Conservation (phyloP, 257 asterid genomes). For the Avicennia marina region DNA sequence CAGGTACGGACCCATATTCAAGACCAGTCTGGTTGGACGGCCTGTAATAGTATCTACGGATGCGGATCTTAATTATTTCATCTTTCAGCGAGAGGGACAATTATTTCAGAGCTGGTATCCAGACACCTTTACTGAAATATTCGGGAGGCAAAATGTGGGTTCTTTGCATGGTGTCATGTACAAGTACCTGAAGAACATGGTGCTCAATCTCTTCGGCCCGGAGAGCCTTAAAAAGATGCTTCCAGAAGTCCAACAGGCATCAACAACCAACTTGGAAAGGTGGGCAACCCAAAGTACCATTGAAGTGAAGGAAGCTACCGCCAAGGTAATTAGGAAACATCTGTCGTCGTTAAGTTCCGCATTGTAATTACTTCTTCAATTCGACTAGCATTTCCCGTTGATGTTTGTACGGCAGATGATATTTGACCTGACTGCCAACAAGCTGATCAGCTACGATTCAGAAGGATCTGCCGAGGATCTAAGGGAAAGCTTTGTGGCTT, state of each 20-base stretch:
- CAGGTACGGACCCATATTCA: conserved; percentile 65
- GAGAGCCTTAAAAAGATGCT: conserved; percentile 66
- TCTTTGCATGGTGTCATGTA: conserved; percentile 74
- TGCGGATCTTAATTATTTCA: conserved; percentile 62
- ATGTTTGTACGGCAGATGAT: conserved; percentile 65
- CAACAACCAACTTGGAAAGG: conserved; percentile 30
- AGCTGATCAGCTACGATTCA: conserved; percentile 71
- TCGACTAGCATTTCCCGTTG: not conserved
- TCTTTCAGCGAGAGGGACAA: conserved; percentile 69
- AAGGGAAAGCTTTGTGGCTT: conserved; percentile 68
- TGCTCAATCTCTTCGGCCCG: conserved; percentile 58
- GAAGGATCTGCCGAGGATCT: conserved; percentile 59
- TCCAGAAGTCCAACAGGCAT: conserved; percentile 50
- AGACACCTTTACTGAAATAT: conserved; percentile 65
- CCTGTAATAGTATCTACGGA: conserved; percentile 62
- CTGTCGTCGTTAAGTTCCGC: not conserved
- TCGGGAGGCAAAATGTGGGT: conserved; percentile 69
- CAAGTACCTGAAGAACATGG: conserved; percentile 77
- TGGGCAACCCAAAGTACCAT: conserved; percentile 41
- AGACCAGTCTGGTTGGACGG: conserved; percentile 60
- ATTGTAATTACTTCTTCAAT: too few species aligned
- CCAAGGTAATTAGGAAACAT: conserved; percentile 34
- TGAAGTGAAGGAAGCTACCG: conserved; percentile 62
- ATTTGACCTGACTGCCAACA: conserved; percentile 83
- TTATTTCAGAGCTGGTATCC: conserved; percentile 77